Evolutionary conservation across 2,329 filamentous ascomycete genomes (phyloP).

Genomic region (Dissoconium aciculare): DNA sequence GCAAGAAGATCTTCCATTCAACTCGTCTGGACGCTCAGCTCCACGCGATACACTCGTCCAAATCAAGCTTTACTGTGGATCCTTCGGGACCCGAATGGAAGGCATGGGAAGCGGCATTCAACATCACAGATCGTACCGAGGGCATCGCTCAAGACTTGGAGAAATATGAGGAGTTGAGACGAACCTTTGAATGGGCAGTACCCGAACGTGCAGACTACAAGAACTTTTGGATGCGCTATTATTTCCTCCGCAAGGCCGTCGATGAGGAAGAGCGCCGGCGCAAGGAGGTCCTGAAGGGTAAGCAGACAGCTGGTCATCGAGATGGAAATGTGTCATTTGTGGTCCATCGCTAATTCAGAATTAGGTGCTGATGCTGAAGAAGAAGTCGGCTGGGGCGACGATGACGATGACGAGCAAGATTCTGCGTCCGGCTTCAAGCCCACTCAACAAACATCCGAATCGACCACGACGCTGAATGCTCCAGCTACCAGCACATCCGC

Average conservation of each 20-base stretch:
- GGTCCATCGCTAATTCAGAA: too few relatives aligned
- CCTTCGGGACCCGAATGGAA: constrained; percentile 56
- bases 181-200: constrained; percentile 92
- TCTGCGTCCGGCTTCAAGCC: constrained; percentile 17
- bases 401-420: constrained; percentile 42
- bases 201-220: constrained; percentile 79
- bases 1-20: constrained; percentile 86
- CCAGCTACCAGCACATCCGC: constrained; percentile 10
- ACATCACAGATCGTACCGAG: constrained; percentile 70
- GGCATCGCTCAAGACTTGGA: constrained; percentile 70
- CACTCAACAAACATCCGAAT: constrained; percentile 13
- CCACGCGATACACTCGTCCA: constrained; percentile 79
- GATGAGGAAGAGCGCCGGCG: constrained; percentile 83
- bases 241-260: constrained; percentile 82
- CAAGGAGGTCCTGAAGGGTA: constrained; percentile 82
- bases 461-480: constrained; percentile 19
- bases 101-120: constrained; percentile 57
- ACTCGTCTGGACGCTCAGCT: constrained; percentile 90
- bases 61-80: constrained; percentile 71
- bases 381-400: constrained; percentile 55
- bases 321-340: too few relatives aligned
- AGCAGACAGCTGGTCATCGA: constrained; percentile 20
- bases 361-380: constrained; percentile 61
- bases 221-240: constrained; percentile 89
- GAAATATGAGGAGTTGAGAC: constrained; percentile 69